A percentile compares a stretch with the other conserved stretches of the same genome.
Conservation (phyloP, 1,284 basidiomycete genomes). For the Pseudozyma hubeiensis region DNA sequence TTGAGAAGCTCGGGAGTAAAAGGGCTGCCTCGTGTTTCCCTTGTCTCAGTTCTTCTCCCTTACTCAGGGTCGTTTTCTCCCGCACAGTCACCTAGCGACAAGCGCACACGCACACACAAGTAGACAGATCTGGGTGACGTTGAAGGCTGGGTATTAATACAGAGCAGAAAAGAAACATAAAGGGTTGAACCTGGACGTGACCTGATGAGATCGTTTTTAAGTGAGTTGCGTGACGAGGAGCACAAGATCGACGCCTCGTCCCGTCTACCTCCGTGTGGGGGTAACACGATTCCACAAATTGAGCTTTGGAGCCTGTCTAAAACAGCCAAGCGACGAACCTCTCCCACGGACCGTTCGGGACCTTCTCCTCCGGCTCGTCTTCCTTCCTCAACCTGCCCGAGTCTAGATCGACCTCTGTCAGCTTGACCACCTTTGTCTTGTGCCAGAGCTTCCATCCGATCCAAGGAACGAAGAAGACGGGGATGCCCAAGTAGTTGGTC, state of each 20-base stretch:
- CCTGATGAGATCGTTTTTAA: background rate
- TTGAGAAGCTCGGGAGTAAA: no score
- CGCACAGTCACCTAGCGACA: no score
- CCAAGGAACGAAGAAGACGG: constrained; percentile 81
- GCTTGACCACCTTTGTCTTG: constrained; percentile 69
- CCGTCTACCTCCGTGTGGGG: no score
- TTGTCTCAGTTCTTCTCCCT: no score
- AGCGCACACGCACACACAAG: no score
- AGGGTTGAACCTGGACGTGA: background rate
- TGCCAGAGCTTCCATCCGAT: constrained; percentile 73
- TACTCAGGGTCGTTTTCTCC: no score
- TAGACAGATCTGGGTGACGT: background rate
- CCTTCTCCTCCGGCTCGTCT: constrained; percentile 23
- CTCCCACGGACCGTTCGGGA: constrained; percentile 25
- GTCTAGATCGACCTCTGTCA: constrained; percentile 72
- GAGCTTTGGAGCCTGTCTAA: constrained; percentile 1
- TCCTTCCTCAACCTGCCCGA: constrained; percentile 69
- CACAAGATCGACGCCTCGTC: no score
- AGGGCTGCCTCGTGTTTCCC: no score
- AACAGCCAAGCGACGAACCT: constrained; percentile 49
- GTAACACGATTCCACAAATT: no score
- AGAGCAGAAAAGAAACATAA: background rate
- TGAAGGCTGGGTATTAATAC: background rate
- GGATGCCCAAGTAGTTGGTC: constrained; percentile 81
- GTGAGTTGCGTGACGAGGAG: no score